These are phyloP conservation scores for Pisolithus marmoratus DNA, from an alignment of 768 basidiomycete genomes.

Conservation along the genomic window DNA sequence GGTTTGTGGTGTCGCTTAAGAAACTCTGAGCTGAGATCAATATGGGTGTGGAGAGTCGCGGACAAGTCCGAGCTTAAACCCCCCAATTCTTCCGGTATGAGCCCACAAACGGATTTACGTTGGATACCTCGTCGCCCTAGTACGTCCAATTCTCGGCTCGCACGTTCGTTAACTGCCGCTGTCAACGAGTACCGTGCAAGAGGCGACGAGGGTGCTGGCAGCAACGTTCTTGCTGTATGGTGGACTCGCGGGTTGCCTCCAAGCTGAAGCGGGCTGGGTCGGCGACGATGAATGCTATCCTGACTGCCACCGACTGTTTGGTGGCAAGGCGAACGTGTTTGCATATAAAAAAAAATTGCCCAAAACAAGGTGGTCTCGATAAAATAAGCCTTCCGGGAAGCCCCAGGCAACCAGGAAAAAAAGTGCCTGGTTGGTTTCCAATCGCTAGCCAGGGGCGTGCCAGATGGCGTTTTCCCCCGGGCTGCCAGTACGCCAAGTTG, in stretches of 20 bases:
- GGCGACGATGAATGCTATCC: conserved; percentile 14
- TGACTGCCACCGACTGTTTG: conserved; percentile 9
- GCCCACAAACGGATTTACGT: conserved; percentile 24
- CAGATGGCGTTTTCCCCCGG: conserved; percentile 6
- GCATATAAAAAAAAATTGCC: conserved; percentile 23
- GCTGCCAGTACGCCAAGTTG: conserved; percentile 6
- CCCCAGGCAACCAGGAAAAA: neutral
- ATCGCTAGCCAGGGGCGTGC: too few relatives aligned
- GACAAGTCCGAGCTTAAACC: conserved; percentile 28
- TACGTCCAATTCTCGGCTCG: conserved; percentile 5
- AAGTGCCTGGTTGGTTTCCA: neutral
- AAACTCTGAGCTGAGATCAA: conserved; percentile 34
- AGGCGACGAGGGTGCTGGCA: conserved; percentile 15
- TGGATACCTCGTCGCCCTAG: conserved; percentile 1
- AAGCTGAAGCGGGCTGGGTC: conserved; percentile 10
- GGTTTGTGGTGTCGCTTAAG: conserved; percentile 64
- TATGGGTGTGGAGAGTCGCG: conserved; percentile 25
- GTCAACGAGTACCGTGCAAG: conserved; percentile 15
- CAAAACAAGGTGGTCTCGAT: conserved; percentile 1
- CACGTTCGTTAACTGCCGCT: conserved; percentile 1
- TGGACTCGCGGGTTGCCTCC: conserved; percentile 1
- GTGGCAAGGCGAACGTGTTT: conserved; percentile 30
- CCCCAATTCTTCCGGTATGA: conserved; percentile 26
- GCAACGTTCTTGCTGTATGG: conserved; percentile 1
- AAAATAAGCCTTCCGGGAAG: conserved; percentile 1